These are phyloP conservation scores for Rhodocollybia butyracea DNA, from an alignment of 768 basidiomycete species.

Conservation along the genomic window DNA sequence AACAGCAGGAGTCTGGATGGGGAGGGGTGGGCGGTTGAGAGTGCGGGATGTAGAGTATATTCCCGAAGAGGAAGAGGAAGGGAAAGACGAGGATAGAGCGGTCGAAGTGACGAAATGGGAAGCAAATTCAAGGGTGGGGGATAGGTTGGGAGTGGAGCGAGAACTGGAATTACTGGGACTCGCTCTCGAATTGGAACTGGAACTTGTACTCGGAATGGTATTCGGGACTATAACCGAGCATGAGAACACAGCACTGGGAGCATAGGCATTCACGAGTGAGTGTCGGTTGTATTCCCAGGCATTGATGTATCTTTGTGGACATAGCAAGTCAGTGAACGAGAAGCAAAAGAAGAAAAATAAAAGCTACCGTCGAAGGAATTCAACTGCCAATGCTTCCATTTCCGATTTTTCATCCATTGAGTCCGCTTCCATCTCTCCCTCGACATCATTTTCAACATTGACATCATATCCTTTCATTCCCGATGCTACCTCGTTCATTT, in stretches of 20 bases:
- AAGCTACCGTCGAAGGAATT: not conserved
- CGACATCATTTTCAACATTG: too few species aligned
- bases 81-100: not conserved
- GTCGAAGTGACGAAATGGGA: conserved; percentile 1
- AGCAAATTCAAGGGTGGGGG: not conserved
- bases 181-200: too few species aligned
- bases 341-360: not conserved
- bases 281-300: conserved; percentile 1
- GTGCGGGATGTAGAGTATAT: not conserved
- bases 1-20: not conserved
- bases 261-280: not conserved
- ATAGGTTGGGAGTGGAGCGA: not conserved
- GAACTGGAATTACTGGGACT: too few species aligned
- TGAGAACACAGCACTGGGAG: not conserved
- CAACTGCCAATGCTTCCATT: not conserved
- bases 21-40: not conserved
- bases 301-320: not conserved
- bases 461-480: too few species aligned
- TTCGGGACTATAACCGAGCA: not conserved
- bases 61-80: not conserved
- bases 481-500: too few species aligned
- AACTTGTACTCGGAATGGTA: too few species aligned
- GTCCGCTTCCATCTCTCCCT: too few species aligned
- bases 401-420: not conserved
- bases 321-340: not conserved